A percentile compares a stretch with the other conserved stretches of the same genome.
These are phyloP conservation scores for Rhodotorula taiwanensis DNA, from an alignment of 768 basidiomycete genomes.

Conservation along the genomic window DNA sequence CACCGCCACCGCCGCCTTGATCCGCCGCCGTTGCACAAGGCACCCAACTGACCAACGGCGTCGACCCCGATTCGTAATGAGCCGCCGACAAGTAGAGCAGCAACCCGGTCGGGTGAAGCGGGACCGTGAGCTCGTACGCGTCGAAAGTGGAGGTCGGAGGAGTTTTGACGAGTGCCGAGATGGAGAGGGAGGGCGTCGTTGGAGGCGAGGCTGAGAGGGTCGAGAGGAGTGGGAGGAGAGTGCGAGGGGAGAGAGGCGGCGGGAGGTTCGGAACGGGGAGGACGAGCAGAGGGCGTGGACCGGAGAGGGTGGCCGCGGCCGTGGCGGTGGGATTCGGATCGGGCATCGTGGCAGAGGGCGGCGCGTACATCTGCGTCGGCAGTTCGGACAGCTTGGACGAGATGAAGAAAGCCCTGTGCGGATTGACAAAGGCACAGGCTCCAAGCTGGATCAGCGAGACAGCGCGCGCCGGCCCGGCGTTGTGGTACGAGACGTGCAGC, in stretches of 20 bases:
- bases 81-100: constrained; percentile 22
- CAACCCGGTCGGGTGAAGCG: constrained; percentile 8
- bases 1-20: too few species aligned
- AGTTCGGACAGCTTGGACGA: constrained; percentile 34
- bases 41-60: constrained; percentile 28
- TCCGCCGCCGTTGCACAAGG: too few species aligned
- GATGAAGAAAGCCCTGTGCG: constrained; percentile 30
- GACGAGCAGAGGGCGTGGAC: constrained; percentile 14
- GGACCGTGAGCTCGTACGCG: not conserved
- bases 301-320: not conserved
- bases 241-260: not conserved
- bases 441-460: not conserved
- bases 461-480: not conserved
- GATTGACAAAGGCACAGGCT: not conserved
- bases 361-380: constrained; percentile 2
- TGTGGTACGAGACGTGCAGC: not conserved
- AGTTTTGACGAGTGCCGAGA: not conserved
- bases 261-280: constrained; percentile 1
- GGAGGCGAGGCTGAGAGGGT: not conserved
- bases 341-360: not conserved
- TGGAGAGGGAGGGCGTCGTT: not conserved
- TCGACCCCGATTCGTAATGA: constrained; percentile 28
- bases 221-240: not conserved
- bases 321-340: not conserved
- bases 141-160: not conserved